These are phyloP conservation scores for Incumbomyces delicatus DNA, from an alignment of 2,329 filamentous ascomycete genomes.

Conservation along the genomic window DNA sequence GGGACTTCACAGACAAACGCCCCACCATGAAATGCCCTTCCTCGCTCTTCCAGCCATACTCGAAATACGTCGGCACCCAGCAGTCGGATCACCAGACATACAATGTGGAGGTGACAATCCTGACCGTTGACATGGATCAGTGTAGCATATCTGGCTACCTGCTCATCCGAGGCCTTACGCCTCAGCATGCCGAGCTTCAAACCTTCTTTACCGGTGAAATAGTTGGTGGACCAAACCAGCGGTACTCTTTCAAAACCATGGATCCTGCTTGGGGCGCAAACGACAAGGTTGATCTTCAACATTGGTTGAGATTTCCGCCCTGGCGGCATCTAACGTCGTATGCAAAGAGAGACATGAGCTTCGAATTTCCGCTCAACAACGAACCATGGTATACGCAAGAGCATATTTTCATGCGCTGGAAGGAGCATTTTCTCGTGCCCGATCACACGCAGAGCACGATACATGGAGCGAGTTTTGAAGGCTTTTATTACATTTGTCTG, in stretches of 20 bases:
- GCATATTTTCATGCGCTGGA: constrained; percentile 98
- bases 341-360: constrained; percentile 34
- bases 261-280: constrained; percentile 86
- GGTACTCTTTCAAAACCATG: constrained; percentile 86
- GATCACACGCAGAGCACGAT: constrained; percentile 89
- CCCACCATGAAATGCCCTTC: constrained; percentile 44
- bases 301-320: constrained; percentile 84
- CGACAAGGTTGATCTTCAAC: constrained; percentile 80
- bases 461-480: constrained; percentile 89
- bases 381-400: constrained; percentile 57
- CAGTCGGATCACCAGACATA: constrained; percentile 89
- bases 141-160: constrained; percentile 93
- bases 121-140: constrained; percentile 88
- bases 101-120: constrained; percentile 92
- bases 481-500: constrained; percentile 99
- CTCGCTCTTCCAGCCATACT: constrained; percentile 76
- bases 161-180: constrained; percentile 92
- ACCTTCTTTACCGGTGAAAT: constrained; percentile 99
- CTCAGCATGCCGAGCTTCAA: constrained; percentile 92
- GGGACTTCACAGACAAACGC: constrained; percentile 17
- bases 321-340: constrained; percentile 68
- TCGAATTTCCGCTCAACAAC: constrained; percentile 27
- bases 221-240: constrained; percentile 59
- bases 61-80: constrained; percentile 81
- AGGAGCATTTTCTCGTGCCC: constrained; percentile 93